These are phyloP conservation scores for Carex parvula DNA, from an alignment of 176 grass and related monocot species.

Conservation along the genomic window DNA sequence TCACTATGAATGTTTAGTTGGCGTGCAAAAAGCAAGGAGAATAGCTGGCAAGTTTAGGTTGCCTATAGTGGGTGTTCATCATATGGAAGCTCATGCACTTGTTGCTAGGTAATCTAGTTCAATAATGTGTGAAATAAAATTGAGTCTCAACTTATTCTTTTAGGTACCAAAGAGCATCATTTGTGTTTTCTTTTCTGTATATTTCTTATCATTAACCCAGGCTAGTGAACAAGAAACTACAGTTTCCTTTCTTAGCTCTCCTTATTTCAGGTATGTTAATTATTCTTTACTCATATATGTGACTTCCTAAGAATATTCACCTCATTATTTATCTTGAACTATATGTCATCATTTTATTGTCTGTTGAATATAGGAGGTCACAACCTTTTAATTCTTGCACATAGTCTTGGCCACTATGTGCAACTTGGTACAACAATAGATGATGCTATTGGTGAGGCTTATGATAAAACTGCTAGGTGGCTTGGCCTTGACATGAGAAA, in stretches of 20 bases:
- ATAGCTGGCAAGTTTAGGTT: slow-evolving; percentile 64
- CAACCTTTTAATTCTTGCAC: slow-evolving; percentile 90
- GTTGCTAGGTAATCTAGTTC: slow-evolving; percentile 71
- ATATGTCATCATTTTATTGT: background rate
- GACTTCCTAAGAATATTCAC: background rate
- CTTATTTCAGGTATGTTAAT: slow-evolving; percentile 85
- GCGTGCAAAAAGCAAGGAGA: slow-evolving; percentile 79
- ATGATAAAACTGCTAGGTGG: slow-evolving; percentile 97
- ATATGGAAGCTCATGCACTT: slow-evolving; percentile 94
- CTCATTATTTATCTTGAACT: background rate
- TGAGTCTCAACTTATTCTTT: slow-evolving; percentile 5
- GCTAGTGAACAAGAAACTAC: slow-evolving; percentile 61
- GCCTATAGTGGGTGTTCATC: slow-evolving; percentile 86
- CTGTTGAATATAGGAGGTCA: slow-evolving; percentile 54
- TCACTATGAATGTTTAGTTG: too few relatives aligned
- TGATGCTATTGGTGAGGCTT: slow-evolving; percentile 99
- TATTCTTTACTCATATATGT: background rate
- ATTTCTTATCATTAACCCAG: slow-evolving; percentile 43
- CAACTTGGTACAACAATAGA: slow-evolving; percentile 96
- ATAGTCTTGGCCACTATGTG: slow-evolving; percentile 78
- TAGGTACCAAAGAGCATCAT: slow-evolving; percentile 5
- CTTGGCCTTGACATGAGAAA: slow-evolving; percentile 90
- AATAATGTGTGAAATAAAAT: background rate
- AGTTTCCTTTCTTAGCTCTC: slow-evolving; percentile 95
- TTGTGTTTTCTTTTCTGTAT: slow-evolving; percentile 18